Evolutionary conservation across 1,284 basidiomycete genomes (phyloP).

Genomic region (Amylostereum chailletii): DNA sequence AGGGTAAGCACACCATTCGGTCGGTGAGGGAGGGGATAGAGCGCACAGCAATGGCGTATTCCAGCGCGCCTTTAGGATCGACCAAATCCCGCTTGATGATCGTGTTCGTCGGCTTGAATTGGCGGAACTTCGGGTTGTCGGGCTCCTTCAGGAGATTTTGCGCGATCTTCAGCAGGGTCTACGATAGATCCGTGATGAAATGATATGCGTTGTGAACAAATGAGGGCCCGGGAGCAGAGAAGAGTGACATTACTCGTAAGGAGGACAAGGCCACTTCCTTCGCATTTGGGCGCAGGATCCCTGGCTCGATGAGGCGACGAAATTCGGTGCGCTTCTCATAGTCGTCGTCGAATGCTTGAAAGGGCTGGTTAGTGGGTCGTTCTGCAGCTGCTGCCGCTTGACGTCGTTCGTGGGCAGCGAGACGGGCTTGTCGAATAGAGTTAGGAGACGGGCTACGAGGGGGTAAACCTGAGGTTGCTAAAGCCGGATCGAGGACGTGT

Average conservation of each 20-base stretch:
- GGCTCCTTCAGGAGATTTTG: constrained; percentile 67
- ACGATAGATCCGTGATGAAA: background rate
- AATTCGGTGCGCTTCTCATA: constrained; percentile 62
- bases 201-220: background rate
- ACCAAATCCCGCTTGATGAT: constrained; percentile 54
- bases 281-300: constrained; percentile 67
- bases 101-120: constrained; percentile 67
- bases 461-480: no score
- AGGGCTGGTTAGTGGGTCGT: constrained; percentile 18
- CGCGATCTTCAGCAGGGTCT: constrained; percentile 63
- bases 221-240: constrained; percentile 3
- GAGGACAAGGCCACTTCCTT: constrained; percentile 48
- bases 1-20: constrained; percentile 1
- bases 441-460: constrained; percentile 1
- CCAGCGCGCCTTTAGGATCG: constrained; percentile 62
- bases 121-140: constrained; percentile 57
- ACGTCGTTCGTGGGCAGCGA: constrained; percentile 15
- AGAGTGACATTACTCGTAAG: constrained; percentile 42
- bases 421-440: constrained; percentile 9
- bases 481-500: no score
- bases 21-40: constrained; percentile 5
- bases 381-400: constrained; percentile 5
- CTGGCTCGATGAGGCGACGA: constrained; percentile 65
- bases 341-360: constrained; percentile 40
- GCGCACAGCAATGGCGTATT: constrained; percentile 67